A percentile compares a stretch with the other conserved stretches of the same genome.
Evolutionary conservation across 495 filamentous ascomycete genomes (phyloP).

Genomic region (Neurospora sp.): DNA sequence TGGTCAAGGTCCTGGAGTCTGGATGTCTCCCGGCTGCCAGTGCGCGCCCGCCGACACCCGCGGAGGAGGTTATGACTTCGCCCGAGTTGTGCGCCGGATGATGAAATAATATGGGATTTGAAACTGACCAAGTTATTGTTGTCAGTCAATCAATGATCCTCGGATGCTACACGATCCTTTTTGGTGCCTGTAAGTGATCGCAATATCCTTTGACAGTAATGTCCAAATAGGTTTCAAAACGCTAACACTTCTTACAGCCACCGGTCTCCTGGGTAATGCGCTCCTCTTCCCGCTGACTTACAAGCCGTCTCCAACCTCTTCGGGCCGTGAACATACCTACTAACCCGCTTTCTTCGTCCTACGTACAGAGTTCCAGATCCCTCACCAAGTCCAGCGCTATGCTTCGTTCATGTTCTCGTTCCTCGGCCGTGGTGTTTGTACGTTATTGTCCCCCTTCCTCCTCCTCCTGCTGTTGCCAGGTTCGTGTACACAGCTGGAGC

Average conservation of each 20-base stretch:
- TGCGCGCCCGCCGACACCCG: not conserved
- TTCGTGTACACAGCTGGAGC: not conserved
- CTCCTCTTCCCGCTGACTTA: no score
- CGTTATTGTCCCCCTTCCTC: slow-evolving; percentile 27
- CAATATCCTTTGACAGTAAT: not conserved
- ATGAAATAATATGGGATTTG: not conserved
- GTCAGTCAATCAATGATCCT: slow-evolving; percentile 58
- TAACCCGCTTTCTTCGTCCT: no score
- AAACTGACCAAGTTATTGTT: not conserved
- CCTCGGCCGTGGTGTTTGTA: slow-evolving; percentile 89
- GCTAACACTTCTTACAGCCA: slow-evolving; percentile 30
- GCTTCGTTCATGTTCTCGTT: slow-evolving; percentile 97
- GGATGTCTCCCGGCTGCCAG: not conserved
- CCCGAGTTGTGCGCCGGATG: not conserved
- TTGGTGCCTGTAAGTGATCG: slow-evolving; percentile 64
- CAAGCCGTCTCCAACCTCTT: no score
- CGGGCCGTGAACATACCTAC: no score
- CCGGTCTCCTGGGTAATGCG: slow-evolving; percentile 38
- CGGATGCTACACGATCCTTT: slow-evolving; percentile 78
- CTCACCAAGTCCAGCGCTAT: slow-evolving; percentile 83
- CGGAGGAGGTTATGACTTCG: not conserved
- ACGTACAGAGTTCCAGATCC: slow-evolving; percentile 74
- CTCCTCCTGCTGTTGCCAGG: not conserved
- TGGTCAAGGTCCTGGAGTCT: not conserved
- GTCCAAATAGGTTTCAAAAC: not conserved